Evolutionary conservation across 495 filamentous ascomycete genomes (phyloP), one percentile per base, ranked within the genome.

Genomic region (Sabuloglossum arenarium): DNA sequence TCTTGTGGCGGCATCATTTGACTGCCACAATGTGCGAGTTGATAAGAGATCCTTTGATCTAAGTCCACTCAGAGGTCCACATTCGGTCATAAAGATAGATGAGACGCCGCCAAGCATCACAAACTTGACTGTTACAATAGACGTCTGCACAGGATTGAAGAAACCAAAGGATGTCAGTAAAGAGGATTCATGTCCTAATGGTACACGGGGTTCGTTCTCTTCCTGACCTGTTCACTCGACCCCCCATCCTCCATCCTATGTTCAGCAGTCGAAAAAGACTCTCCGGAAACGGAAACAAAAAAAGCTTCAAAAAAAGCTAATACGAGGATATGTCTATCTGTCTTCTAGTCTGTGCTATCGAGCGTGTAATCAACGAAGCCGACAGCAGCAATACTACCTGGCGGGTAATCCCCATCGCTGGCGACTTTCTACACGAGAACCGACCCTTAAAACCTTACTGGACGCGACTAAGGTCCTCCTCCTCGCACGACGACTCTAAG

Each of bases 61-160:
- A 10, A 69, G 64, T 12, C 54, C 72, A 21, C 75, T 97, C 9
- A 74, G 71, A 32, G 88, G 87, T 25, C 81, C 86, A n/a, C 83
- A 87, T 64, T 78, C 78, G n/a, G 71, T 93, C 27, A 27, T 16
- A 14, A 25, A 74, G 46, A 70, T 76, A 25, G 66, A 68, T 1
- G 62, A 64, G 39, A 14, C 47, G 28, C 77, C 73, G 0, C 69
- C 63, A 1, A 70, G 61, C 53, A 61, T 67, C 28, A 67, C 62
- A 6, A 94, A 94, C 62, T 87, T 80, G 6, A 95, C 85, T 9
- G 95, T 89, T 69, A 85, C 85, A n/a, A 65, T 98, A 34, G 85
- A 96, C 61, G 75, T 95, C 51, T 98, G 91, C 67, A 68, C 69
- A 34, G 71, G 74, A 19, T 68, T 98, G 45, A 70, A 71, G 56